Evolutionary conservation across 257 asterid genomes (phyloP), one percentile per base, ranked within the genome.

Genomic region (Primulina eburnea): DNA sequence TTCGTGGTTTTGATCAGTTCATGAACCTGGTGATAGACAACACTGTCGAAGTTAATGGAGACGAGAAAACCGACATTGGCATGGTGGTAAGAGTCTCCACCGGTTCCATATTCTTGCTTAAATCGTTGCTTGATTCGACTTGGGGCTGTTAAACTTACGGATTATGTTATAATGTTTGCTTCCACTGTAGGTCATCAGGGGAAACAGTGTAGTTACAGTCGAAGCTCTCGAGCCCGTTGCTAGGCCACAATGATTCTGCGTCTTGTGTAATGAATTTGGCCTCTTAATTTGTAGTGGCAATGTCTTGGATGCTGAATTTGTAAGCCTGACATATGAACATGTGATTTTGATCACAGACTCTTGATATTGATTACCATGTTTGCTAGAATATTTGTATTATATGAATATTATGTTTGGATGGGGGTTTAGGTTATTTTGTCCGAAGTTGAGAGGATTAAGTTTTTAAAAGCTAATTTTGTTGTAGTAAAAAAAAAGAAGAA

Each of bases 1-100:
- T 91, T 53, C 97, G 97, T 35, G 97, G 97, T 16, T 91, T 91
- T 33, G 97, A 91, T 74, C 96, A 89, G 82, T 91, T 89, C 76
- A 91, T 89, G 97, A 89, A 91, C 82, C 64, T 90, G 74, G 95
- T 89, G 78, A 75, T 84, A 43, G 88, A 81, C 75, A 79, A 81
- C 71, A 81, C 86, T 1, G 81, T 81, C 35, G 82, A 81, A 74
- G 83, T 84, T 28, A 82, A 75, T 71, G 89, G 89, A 76, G 73
- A 82, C 10, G 89, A 79, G 29, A 84, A 77, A 69, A 82, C 17
- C 34, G 85, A 84, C n/a, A 84, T 84, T 38, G 89, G 89, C 75
- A 83, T 80, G 85, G 85, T 83, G 82, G 88, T 83, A 66, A 76
- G 85, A 73, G 8, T 28, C 7, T 34, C 57, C 20, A 50, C 2